Evolutionary conservation across 2,329 filamentous ascomycete species (phyloP).

Genomic region (Chaetomium sp.): DNA sequence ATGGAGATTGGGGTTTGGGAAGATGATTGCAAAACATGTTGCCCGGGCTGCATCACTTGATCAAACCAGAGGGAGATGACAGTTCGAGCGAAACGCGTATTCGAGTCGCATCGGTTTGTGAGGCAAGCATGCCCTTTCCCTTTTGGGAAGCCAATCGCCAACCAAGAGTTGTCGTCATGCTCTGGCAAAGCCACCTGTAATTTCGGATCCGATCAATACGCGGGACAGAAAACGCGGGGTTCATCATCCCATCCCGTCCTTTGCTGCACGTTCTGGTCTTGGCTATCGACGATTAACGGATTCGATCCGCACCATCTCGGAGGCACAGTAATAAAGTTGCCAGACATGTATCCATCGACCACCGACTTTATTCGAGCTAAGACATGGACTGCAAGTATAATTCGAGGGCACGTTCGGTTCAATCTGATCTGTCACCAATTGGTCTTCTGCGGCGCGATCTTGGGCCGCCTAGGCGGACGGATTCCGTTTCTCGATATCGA

Average conservation of each 20-base stretch:
- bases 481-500: neutral
- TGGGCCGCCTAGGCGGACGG: neutral
- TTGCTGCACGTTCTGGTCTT: neutral
- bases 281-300: neutral
- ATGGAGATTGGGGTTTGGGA: neutral
- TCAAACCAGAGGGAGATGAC: neutral
- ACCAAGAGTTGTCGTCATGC: constrained; percentile 20
- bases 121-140: neutral
- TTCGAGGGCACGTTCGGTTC: neutral
- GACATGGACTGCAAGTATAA: neutral
- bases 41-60: neutral
- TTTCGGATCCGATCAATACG: constrained; percentile 20
- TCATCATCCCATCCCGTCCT: neutral
- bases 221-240: constrained; percentile 17
- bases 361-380: neutral
- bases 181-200: constrained; percentile 23
- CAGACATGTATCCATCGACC: neutral
- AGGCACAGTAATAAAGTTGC: neutral
- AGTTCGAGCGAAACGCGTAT: neutral
- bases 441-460: neutral
- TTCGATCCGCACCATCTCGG: neutral
- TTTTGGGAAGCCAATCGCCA: constrained; percentile 3
- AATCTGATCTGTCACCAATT: neutral
- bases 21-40: neutral
- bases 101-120: neutral